phyloP scores from a whole-genome alignment of 257 asterid genomes.

The Fraxinus pennsylvanica region DNA sequence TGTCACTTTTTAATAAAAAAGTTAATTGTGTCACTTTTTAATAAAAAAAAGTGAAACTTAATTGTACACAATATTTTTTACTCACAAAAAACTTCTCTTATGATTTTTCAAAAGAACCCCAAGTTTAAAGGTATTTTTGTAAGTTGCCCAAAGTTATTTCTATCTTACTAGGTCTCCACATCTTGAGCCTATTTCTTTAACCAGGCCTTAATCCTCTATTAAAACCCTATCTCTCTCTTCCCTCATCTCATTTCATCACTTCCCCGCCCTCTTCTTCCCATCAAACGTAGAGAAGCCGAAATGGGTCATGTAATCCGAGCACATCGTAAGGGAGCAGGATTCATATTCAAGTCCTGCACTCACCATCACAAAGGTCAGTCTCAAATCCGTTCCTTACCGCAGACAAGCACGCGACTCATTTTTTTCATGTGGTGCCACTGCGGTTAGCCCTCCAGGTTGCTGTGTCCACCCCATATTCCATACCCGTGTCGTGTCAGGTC shows the following conservation, averaged over 20 bases:
- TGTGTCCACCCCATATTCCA: too few species aligned
- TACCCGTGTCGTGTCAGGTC: too few species aligned
- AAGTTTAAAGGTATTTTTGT: too few species aligned
- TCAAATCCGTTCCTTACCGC: slow-evolving; percentile 45
- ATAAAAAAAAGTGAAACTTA: too few species aligned
- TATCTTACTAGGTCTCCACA: neutral
- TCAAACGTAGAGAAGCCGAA: slow-evolving; percentile 8
- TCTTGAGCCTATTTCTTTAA: neutral
- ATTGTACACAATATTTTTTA: too few species aligned
- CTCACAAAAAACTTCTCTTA: too few species aligned
- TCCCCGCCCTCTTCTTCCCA: slow-evolving; percentile 18
- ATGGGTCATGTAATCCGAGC: slow-evolving; percentile 56
- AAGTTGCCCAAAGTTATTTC: too few species aligned
- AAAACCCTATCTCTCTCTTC: slow-evolving; percentile 30
- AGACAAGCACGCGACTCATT: slow-evolving; percentile 33
- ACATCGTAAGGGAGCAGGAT: slow-evolving; percentile 58
- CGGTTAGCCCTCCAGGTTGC: too few species aligned
- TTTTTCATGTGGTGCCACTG: too few species aligned
- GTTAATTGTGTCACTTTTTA: too few species aligned
- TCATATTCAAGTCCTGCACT: slow-evolving; percentile 56
- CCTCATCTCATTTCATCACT: neutral
- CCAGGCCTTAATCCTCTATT: neutral
- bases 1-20: too few species aligned
- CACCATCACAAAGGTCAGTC: slow-evolving; percentile 61
- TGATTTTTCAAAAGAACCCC: too few species aligned